Evolutionary conservation across 768 basidiomycete genomes (phyloP).

Genomic region (Lactifluus piperatus): DNA sequence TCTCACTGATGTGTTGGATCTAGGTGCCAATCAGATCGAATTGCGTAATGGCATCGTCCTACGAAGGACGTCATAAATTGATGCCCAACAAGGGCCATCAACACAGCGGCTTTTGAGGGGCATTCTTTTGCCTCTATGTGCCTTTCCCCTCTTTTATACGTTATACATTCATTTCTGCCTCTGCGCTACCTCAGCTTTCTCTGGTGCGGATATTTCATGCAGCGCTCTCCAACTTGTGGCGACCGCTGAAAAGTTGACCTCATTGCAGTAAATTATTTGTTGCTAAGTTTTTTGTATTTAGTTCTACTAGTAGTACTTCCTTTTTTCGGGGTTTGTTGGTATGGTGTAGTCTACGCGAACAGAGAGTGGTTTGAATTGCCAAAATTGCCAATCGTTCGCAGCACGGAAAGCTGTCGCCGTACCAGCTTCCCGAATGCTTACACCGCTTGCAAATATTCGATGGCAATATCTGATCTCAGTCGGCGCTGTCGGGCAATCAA

Average conservation of each 20-base stretch:
- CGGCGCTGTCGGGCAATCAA: not conserved
- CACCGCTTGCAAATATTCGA: not conserved
- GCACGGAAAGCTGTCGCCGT: not conserved
- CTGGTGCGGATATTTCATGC: not conserved
- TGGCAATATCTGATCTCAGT: not conserved
- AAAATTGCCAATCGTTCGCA: not conserved
- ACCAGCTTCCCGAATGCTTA: not conserved
- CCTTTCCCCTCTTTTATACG: not conserved
- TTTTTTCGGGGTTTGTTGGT: not conserved
- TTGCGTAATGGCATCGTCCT: conserved; percentile 17
- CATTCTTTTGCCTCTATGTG: not conserved
- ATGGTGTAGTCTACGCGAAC: not conserved
- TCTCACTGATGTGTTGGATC: not conserved
- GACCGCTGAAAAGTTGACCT: not conserved
- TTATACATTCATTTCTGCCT: not conserved
- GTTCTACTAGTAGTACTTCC: not conserved
- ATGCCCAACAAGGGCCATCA: not conserved
- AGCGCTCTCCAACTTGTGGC: not conserved
- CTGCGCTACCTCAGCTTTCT: not conserved
- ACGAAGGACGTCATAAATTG: not conserved
- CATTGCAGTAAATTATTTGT: conserved; percentile 7
- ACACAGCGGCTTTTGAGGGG: not conserved
- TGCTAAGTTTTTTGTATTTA: not conserved
- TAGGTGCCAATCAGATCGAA: conserved; percentile 13
- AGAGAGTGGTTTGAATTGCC: not conserved